Conservation (phyloP, 345 rosid species). For the Rhizophora apiculata region DNA sequence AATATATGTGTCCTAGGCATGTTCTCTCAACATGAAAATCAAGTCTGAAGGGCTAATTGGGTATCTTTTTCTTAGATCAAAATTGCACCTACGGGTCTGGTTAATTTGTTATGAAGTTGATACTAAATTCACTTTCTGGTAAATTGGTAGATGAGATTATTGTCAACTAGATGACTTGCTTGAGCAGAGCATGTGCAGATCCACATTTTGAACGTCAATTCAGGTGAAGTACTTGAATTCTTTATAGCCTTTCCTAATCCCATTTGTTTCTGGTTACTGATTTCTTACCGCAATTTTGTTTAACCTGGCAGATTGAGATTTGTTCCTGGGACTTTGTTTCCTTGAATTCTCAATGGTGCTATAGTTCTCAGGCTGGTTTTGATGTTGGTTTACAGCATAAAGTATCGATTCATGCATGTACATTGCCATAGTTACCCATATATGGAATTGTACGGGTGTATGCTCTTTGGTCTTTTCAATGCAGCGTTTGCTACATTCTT, state of each 20-base stretch:
- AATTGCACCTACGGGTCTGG: slow-evolving; percentile 24
- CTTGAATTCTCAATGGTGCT: slow-evolving; percentile 34
- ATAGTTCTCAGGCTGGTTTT: slow-evolving; percentile 15
- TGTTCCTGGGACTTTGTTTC: slow-evolving; percentile 30
- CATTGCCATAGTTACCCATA: slow-evolving; percentile 1
- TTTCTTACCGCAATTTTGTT: slow-evolving; percentile 24
- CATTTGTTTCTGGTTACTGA: slow-evolving; percentile 6
- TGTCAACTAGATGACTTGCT: slow-evolving; percentile 62
- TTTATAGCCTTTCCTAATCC: slow-evolving; percentile 13
- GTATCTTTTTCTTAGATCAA: slow-evolving; percentile 8
- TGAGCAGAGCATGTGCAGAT: slow-evolving; percentile 52
- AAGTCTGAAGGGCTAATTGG: slow-evolving; percentile 14
- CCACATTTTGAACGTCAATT: slow-evolving; percentile 35
- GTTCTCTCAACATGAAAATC: neutral
- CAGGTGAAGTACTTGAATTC: slow-evolving; percentile 46
- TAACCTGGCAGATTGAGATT: slow-evolving; percentile 38
- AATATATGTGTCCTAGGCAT: slow-evolving; percentile 6
- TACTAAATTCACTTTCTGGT: slow-evolving; percentile 52
- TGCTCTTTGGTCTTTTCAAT: slow-evolving; percentile 1
- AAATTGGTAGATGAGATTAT: slow-evolving; percentile 60
- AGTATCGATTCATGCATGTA: slow-evolving; percentile 17
- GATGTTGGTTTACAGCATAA: slow-evolving; percentile 13
- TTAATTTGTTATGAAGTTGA: slow-evolving; percentile 20
- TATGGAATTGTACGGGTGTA: neutral
- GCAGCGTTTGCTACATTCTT: too few species aligned